phyloP scores from a whole-genome alignment of 1,139 yeast species.

The Lodderomyces margitis region DNA sequence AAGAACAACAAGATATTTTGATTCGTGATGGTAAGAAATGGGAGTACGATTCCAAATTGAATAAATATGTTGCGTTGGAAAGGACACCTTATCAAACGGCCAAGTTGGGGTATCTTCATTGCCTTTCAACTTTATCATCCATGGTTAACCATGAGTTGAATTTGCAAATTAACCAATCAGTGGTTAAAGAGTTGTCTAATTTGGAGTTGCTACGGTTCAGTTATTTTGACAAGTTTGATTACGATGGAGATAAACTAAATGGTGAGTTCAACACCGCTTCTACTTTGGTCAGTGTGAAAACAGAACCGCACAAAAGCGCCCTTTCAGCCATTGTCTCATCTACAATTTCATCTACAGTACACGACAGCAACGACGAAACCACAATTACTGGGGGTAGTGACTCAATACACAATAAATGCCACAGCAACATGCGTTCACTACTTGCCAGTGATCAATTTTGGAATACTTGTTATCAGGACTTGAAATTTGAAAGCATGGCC shows the following conservation, averaged over 20 bases:
- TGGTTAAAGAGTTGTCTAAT: conserved; percentile 10
- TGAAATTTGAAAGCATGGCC: conserved; percentile 26
- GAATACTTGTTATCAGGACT: conserved; percentile 35
- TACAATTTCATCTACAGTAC: neutral
- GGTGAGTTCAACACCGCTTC: neutral
- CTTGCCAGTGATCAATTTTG: conserved; percentile 29
- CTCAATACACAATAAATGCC: neutral
- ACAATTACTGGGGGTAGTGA: neutral
- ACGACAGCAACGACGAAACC: neutral
- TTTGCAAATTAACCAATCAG: neutral
- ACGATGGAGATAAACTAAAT: neutral
- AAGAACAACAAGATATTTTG: neutral
- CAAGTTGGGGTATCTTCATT: neutral
- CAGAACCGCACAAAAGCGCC: neutral
- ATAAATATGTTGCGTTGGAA: conserved; percentile 1
- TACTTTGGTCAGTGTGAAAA: neutral
- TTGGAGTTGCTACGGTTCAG: conserved; percentile 21
- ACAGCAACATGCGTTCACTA: conserved; percentile 9
- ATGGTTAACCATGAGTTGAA: conserved; percentile 1
- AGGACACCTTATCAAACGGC: neutral
- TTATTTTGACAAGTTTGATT: conserved; percentile 21
- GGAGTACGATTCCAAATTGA: neutral
- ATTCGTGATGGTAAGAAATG: conserved; percentile 4
- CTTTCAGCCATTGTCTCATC: neutral
- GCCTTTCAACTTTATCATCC: neutral